Conservation (phyloP, 129 eudicot genomes). For the Mikania micrantha region DNA sequence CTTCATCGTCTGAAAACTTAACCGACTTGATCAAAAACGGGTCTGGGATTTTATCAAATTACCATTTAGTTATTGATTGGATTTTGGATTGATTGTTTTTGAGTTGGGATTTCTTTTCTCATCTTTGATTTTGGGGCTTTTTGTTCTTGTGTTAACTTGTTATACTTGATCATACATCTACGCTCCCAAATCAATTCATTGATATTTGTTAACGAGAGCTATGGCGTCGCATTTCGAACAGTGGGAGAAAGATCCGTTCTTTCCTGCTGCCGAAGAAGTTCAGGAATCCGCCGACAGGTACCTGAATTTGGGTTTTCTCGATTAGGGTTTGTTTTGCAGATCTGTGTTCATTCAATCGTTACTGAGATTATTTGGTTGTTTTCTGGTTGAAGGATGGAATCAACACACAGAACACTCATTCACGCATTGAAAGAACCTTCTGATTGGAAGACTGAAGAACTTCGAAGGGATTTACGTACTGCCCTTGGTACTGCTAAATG, state of each 20-base stretch:
- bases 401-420: slow-evolving; percentile 74
- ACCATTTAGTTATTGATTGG: background rate
- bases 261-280: slow-evolving; percentile 90
- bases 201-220: background rate
- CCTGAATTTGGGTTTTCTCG: background rate
- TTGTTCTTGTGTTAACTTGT: background rate
- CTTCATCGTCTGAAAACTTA: background rate
- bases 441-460: slow-evolving; percentile 61
- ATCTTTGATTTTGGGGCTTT: slow-evolving; percentile 1
- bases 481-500: slow-evolving; percentile 89
- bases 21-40: background rate
- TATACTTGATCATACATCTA: background rate
- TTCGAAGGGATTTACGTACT: slow-evolving; percentile 64
- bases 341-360: background rate
- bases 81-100: background rate
- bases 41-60: background rate
- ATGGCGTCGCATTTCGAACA: slow-evolving; percentile 78
- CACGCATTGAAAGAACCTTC: slow-evolving; percentile 58
- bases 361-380: background rate
- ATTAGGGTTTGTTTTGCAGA: slow-evolving; percentile 7
- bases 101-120: slow-evolving; percentile 15
- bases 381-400: slow-evolving; percentile 71
- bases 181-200: background rate
- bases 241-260: slow-evolving; percentile 98
- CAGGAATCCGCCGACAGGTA: slow-evolving; percentile 96